Base-by-base conservation (phyloP, 768 basidiomycete genomes). In the Glaciozyma martinii region DNA sequence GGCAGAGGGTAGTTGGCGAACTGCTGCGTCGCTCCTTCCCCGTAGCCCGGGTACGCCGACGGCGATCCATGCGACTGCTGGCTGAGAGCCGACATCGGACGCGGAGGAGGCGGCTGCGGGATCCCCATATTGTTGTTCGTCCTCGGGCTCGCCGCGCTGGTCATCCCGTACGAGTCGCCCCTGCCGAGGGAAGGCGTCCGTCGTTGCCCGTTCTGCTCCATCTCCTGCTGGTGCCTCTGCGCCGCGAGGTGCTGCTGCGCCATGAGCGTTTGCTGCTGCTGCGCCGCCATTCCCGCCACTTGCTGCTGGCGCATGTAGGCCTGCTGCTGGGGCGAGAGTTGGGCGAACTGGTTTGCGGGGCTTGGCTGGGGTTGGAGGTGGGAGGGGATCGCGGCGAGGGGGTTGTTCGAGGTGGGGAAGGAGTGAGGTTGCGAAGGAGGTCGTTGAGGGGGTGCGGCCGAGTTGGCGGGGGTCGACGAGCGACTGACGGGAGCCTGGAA, bases 251-350 rank as follows among this genome's bases (percentile, higher is more conserved):
- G 46, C 46, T 56, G 56, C 42, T 30, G n/a, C 23, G 43, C 43
- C 8, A 29, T 29, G 42, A 46, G 19, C 25, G 43, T 33, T 53
- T 57, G 58, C 55, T 64, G 62, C 25, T 63, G 65, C 52, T 63
- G 65, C 2, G 50, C 62, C 23, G 52, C 49, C 50, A 61, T 59
- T 10, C 49, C 49, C 25, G 61, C 58, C 32, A 37, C n/a, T 44
- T 67, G 63, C 42, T 71, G 63, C 27, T 60, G 59, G 4, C 65
- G 64, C 12, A 66, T 33, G 49, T 61, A 61, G 23, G 62, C 56
- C 53, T 71, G 70, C 53, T 66, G 70, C 23, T 67, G 64, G 46
- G 66, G 59, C 23, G 63, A 32, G 27, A 66, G 46, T 16, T 57
- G 59, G 25, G 23, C 16, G 62, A 49, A 42, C 29, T 32, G 25